These are phyloP conservation scores for Erigeron canadensis DNA, from an alignment of 129 eudicot species.

Conservation along the genomic window DNA sequence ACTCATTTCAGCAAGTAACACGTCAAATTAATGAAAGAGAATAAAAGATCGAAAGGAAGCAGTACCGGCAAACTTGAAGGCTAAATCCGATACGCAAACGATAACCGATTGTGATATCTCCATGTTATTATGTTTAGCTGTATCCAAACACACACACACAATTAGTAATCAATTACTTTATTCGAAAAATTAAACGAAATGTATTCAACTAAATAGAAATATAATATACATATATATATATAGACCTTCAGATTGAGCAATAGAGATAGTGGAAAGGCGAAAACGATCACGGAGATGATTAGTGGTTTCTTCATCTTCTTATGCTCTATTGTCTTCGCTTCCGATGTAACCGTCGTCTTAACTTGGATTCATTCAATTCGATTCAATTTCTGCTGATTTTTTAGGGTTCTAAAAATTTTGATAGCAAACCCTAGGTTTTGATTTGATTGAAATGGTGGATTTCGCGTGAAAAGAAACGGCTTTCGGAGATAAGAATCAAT, in stretches of 20 bases:
- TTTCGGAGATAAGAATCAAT: too few species aligned
- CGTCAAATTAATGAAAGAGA: too few species aligned
- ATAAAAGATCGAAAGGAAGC: not conserved
- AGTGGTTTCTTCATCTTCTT: conserved; percentile 56
- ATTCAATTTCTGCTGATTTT: not conserved
- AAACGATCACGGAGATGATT: conserved; percentile 68
- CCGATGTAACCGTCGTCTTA: conserved; percentile 27
- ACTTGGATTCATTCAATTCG: conserved; percentile 20
- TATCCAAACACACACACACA: not conserved
- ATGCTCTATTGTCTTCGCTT: conserved; percentile 45
- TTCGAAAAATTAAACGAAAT: not conserved
- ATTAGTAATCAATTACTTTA: not conserved
- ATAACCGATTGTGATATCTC: conserved; percentile 67
- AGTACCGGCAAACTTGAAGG: conserved; percentile 82
- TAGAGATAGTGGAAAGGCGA: conserved; percentile 70
- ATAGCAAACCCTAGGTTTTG: not conserved
- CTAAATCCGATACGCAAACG: conserved; percentile 77
- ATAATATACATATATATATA: not conserved
- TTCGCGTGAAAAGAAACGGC: too few species aligned
- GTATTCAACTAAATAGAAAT: not conserved
- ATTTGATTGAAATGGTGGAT: not conserved
- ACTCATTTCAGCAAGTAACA: not conserved
- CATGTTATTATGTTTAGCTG: conserved; percentile 67
- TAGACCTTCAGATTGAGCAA: conserved; percentile 74
- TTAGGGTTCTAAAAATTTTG: conserved; percentile 20